Evolutionary conservation across 331 rosid species (phyloP).

Genomic region (Quercus lobata): DNA sequence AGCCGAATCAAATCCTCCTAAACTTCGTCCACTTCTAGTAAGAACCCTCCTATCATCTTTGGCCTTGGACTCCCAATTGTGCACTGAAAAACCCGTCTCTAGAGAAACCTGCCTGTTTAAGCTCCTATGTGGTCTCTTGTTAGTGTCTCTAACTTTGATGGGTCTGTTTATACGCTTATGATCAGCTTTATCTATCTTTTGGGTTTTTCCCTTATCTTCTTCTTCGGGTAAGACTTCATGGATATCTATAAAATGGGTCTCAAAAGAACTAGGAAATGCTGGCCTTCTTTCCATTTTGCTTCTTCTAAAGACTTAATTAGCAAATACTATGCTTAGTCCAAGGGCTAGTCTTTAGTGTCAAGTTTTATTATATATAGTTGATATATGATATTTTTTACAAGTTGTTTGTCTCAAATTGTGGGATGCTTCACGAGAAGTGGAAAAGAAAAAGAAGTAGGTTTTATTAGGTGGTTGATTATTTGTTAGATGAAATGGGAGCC

Average conservation of each 20-base stretch:
- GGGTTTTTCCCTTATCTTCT: slow-evolving; percentile 17
- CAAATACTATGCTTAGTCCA: not conserved
- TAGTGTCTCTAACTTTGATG: slow-evolving; percentile 30
- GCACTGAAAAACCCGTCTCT: slow-evolving; percentile 69
- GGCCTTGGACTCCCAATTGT: slow-evolving; percentile 36
- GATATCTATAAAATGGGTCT: slow-evolving; percentile 54
- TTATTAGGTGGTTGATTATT: slow-evolving; percentile 22
- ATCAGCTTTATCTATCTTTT: slow-evolving; percentile 14
- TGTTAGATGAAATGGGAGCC: slow-evolving; percentile 31
- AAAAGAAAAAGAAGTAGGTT: not conserved
- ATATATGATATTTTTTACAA: not conserved
- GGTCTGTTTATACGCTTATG: slow-evolving; percentile 22
- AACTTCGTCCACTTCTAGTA: slow-evolving; percentile 68
- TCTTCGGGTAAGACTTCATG: slow-evolving; percentile 55
- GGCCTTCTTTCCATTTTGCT: slow-evolving; percentile 41
- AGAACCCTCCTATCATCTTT: slow-evolving; percentile 46
- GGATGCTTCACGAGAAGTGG: slow-evolving; percentile 30
- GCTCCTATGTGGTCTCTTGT: slow-evolving; percentile 34
- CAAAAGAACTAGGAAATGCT: slow-evolving; percentile 15
- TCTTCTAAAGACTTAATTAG: not conserved
- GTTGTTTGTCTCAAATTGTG: not conserved
- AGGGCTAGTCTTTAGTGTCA: not conserved
- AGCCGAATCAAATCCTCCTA: slow-evolving; percentile 54
- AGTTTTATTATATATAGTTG: not conserved
- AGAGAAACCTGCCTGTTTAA: slow-evolving; percentile 67